phyloP scores from a whole-genome alignment of 1,139 yeast genomes.

The Kurtzmaniella quercitrusa region DNA sequence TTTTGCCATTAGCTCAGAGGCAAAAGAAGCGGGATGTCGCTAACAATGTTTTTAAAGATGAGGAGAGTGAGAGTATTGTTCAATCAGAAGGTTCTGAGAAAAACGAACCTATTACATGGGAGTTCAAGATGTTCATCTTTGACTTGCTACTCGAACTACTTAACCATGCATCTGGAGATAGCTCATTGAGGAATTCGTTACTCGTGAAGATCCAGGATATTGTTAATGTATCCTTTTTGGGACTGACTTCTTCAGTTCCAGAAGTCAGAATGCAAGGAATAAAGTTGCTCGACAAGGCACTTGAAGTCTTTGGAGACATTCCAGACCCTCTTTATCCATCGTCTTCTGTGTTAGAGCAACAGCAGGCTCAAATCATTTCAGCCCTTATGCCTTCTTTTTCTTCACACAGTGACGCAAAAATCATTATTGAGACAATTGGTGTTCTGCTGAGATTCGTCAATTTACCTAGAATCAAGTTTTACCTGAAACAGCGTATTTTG shows the following conservation, averaged over 20 bases:
- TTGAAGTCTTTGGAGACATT: conserved; percentile 50
- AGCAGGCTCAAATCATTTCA: conserved; percentile 90
- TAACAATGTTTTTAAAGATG: conserved; percentile 37
- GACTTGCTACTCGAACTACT: conserved; percentile 54
- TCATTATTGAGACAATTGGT: conserved; percentile 74
- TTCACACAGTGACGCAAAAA: conserved; percentile 64
- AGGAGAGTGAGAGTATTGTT: conserved; percentile 44
- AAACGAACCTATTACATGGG: conserved; percentile 68
- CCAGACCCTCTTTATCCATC: conserved; percentile 74
- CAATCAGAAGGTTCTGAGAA: conserved; percentile 31
- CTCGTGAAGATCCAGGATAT: conserved; percentile 61
- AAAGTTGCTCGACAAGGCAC: conserved; percentile 45
- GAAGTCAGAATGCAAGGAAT: conserved; percentile 65
- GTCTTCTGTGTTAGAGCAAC: conserved; percentile 76
- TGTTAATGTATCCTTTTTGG: conserved; percentile 77
- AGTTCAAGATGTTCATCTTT: conserved; percentile 59
- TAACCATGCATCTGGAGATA: conserved; percentile 34
- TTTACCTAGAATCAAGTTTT: conserved; percentile 42
- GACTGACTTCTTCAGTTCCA: conserved; percentile 69
- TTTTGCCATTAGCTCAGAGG: conserved; percentile 42
- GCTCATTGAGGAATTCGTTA: conserved; percentile 37
- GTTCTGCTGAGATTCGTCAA: conserved; percentile 75
- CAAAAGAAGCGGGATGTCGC: conserved; percentile 26
- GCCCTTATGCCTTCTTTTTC: conserved; percentile 89
- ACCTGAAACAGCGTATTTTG: conserved; percentile 59